phyloP scores from a whole-genome alignment of 176 grass and related monocot species.

The Carex littledalei region DNA sequence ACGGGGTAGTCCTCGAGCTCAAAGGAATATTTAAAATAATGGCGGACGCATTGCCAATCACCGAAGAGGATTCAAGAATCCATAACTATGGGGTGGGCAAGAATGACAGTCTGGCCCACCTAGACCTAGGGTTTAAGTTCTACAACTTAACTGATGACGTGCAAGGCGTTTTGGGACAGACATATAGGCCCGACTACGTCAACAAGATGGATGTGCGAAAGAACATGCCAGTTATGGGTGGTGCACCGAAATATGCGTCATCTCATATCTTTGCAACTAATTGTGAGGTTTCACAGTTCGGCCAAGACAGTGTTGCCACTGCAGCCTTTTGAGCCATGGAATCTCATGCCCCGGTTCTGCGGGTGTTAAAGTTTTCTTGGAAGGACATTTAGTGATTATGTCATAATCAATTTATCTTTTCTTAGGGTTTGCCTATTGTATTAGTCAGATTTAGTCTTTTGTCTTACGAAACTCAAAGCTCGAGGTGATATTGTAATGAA shows the following conservation, averaged over 20 bases:
- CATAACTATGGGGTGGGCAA: conserved; percentile 31
- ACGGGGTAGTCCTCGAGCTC: conserved; percentile 28
- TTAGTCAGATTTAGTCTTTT: conserved; percentile 19
- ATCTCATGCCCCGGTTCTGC: not conserved
- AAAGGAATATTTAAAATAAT: conserved; percentile 33
- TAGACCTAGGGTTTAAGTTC: conserved; percentile 53
- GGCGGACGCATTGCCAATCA: conserved; percentile 42
- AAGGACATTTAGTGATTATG: conserved; percentile 12
- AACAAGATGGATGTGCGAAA: conserved; percentile 34
- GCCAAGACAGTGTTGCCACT: not conserved
- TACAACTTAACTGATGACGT: conserved; percentile 37
- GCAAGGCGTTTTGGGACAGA: conserved; percentile 51
- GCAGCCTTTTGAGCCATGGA: conserved; percentile 4
- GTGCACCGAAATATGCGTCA: conserved; percentile 29
- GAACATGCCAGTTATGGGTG: conserved; percentile 47
- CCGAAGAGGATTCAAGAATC: conserved; percentile 43
- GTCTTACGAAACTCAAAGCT: conserved; percentile 5
- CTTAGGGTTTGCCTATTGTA: conserved; percentile 9
- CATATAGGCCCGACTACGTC: conserved; percentile 38
- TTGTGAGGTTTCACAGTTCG: conserved; percentile 27
- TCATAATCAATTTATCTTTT: not conserved
- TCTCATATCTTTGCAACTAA: conserved; percentile 35
- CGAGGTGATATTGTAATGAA: conserved; percentile 4
- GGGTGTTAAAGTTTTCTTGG: conserved; percentile 14
- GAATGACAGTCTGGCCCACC: conserved; percentile 46